A percentile compares a stretch with the other conserved stretches of the same genome.
phyloP scores from a whole-genome alignment of 352 stramenopile genomes.

The Pythium graminicola region DNA sequence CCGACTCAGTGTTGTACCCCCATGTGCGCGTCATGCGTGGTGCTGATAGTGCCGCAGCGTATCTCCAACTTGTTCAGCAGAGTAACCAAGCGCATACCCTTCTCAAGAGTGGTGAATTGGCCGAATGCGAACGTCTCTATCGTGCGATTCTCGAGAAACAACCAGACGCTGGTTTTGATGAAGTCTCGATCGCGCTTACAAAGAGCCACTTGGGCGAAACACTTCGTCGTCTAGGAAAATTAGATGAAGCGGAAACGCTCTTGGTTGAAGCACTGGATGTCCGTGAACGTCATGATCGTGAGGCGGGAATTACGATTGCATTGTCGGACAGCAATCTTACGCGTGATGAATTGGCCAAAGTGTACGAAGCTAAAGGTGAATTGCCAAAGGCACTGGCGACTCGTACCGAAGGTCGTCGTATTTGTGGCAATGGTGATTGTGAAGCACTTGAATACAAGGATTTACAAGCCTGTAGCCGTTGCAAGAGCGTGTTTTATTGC shows the following conservation, averaged over 20 bases:
- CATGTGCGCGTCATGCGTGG: conserved; percentile 29
- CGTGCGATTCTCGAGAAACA: conserved; percentile 39
- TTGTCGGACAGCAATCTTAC: conserved; percentile 58
- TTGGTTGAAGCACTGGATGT: conserved; percentile 37
- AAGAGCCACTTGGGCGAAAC: conserved; percentile 50
- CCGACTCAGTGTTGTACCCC: conserved; percentile 18
- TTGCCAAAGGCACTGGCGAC: conserved; percentile 35
- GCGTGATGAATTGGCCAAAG: conserved; percentile 64
- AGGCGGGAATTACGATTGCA: conserved; percentile 28
- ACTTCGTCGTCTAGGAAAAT: conserved; percentile 37
- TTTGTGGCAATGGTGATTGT: conserved; percentile 48
- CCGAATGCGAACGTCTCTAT: conserved; percentile 36
- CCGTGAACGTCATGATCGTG: conserved; percentile 34
- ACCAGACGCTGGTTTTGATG: conserved; percentile 49
- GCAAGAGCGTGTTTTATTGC: conserved; percentile 70
- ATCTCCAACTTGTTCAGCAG: conserved; percentile 40
- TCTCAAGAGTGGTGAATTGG: conserved; percentile 32
- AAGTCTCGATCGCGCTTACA: conserved; percentile 46
- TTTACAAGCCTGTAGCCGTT: conserved; percentile 46
- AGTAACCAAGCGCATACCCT: conserved; percentile 43
- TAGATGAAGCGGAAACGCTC: conserved; percentile 45
- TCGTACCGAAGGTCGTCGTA: conserved; percentile 37
- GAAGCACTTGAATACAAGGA: conserved; percentile 45
- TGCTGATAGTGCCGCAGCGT: conserved; percentile 29
- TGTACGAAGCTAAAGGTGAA: conserved; percentile 58